Percentiles rank a stretch among this genome's conserved stretches.
Conservation (phyloP, 768 basidiomycete genomes). For the Kwoniella dendrophila region DNA sequence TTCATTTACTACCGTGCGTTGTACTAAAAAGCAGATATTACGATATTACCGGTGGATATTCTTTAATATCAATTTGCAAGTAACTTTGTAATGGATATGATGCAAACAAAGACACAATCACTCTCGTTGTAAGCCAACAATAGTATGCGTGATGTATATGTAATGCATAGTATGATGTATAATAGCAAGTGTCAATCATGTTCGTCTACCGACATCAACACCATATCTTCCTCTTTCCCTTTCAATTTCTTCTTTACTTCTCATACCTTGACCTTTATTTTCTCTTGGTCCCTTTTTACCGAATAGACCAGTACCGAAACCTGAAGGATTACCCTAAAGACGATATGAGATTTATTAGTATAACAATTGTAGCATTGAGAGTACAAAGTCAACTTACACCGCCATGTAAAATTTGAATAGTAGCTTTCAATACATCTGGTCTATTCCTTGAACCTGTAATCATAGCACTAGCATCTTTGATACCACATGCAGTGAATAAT, state of each 20-base stretch:
- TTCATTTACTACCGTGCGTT: no score
- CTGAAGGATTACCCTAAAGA: slow-evolving; percentile 46
- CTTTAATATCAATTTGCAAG: no score
- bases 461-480: slow-evolving; percentile 92
- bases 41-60: no score
- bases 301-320: slow-evolving; percentile 71
- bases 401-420: slow-evolving; percentile 78
- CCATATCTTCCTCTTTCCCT: slow-evolving; percentile 79
- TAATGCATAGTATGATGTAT: slow-evolving; percentile 1
- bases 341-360: neutral
- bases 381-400: slow-evolving; percentile 62
- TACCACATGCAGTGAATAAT: slow-evolving; percentile 87
- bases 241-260: slow-evolving; percentile 70
- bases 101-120: no score
- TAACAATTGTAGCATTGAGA: neutral
- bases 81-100: no score
- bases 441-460: slow-evolving; percentile 90
- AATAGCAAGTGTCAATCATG: slow-evolving; percentile 26
- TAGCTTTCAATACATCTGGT: slow-evolving; percentile 81
- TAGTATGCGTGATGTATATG: neutral
- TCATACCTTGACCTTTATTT: slow-evolving; percentile 75
- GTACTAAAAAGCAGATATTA: no score
- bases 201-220: slow-evolving; percentile 59
- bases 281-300: slow-evolving; percentile 71
- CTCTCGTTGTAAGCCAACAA: neutral